Conservation (phyloP, 176 grass and related monocot species). For the Bolboschoenus planiculmis region DNA sequence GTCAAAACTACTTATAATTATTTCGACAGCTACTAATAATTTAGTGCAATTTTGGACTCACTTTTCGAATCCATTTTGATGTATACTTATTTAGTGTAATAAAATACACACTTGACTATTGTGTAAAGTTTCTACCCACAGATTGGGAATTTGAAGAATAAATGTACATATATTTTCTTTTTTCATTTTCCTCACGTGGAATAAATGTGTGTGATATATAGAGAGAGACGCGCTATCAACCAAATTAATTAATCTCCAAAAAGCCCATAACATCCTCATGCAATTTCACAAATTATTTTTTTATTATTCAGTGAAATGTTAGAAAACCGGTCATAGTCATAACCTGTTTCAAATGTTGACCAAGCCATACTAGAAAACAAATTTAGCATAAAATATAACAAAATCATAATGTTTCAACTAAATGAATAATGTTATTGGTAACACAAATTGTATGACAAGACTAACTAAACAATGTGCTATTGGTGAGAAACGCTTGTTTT, state of each 20-base stretch:
- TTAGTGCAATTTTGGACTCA: too few relatives aligned
- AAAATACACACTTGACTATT: too few relatives aligned
- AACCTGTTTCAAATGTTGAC: too few relatives aligned
- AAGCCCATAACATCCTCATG: not conserved
- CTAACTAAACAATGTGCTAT: not conserved
- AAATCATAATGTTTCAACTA: not conserved
- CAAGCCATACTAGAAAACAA: not conserved
- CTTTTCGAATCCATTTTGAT: too few relatives aligned
- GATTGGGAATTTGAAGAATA: too few relatives aligned
- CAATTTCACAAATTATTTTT: not conserved
- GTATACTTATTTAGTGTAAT: too few relatives aligned
- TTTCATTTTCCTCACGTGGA: too few relatives aligned
- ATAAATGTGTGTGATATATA: too few relatives aligned
- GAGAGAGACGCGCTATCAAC: not conserved
- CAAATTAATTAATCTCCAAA: not conserved
- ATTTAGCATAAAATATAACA: not conserved
- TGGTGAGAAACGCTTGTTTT: not conserved
- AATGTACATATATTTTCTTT: too few relatives aligned
- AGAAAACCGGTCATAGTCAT: not conserved
- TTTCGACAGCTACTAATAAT: too few relatives aligned
- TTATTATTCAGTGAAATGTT: not conserved
- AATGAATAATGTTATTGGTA: not conserved
- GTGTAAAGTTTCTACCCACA: too few relatives aligned
- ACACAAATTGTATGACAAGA: not conserved
- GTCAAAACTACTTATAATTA: too few relatives aligned